Evolutionary conservation across 208 protist genomes (phyloP).

Genomic region (Wallacemonas collosoma): DNA sequence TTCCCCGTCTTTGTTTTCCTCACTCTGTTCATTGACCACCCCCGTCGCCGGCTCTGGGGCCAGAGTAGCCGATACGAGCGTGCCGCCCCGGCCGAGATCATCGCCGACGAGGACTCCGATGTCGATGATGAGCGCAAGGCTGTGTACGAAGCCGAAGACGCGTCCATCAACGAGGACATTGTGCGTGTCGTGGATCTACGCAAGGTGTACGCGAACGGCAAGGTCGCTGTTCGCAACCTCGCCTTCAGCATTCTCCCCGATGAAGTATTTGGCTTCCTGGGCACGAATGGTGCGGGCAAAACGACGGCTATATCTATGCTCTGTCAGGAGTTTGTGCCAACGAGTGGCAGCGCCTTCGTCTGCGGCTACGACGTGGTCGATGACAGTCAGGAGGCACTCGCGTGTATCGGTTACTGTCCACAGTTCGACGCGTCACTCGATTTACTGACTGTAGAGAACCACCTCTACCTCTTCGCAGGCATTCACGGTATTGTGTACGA

Average conservation of each 20-base stretch:
- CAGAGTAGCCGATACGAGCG: slow-evolving; percentile 18
- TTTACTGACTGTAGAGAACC: slow-evolving; percentile 78
- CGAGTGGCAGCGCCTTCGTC: slow-evolving; percentile 38
- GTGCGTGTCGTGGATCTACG: slow-evolving; percentile 35
- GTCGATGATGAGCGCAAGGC: slow-evolving; percentile 31
- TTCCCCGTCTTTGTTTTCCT: slow-evolving; percentile 31
- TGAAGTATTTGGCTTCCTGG: slow-evolving; percentile 71
- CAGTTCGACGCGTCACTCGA: slow-evolving; percentile 89
- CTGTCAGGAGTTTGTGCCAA: slow-evolving; percentile 51
- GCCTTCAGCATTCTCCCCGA: slow-evolving; percentile 50
- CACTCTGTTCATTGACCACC: slow-evolving; percentile 44
- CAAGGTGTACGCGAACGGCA: slow-evolving; percentile 33
- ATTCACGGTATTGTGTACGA: slow-evolving; percentile 52
- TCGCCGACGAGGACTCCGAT: slow-evolving; percentile 30
- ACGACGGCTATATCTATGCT: slow-evolving; percentile 68
- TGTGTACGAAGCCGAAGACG: slow-evolving; percentile 19
- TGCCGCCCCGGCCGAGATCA: slow-evolving; percentile 17
- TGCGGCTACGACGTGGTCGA: slow-evolving; percentile 45
- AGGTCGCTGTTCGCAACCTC: slow-evolving; percentile 42
- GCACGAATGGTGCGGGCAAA: slow-evolving; percentile 77
- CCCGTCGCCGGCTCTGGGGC: slow-evolving; percentile 17
- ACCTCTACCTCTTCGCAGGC: slow-evolving; percentile 43
- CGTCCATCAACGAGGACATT: slow-evolving; percentile 27
- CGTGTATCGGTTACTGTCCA: slow-evolving; percentile 84
- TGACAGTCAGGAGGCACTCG: slow-evolving; percentile 38